Percentiles rank a stretch among this genome's conserved stretches.
phyloP scores from a whole-genome alignment of 2,329 filamentous ascomycete species.

The Chrysoporthe puriensis region DNA sequence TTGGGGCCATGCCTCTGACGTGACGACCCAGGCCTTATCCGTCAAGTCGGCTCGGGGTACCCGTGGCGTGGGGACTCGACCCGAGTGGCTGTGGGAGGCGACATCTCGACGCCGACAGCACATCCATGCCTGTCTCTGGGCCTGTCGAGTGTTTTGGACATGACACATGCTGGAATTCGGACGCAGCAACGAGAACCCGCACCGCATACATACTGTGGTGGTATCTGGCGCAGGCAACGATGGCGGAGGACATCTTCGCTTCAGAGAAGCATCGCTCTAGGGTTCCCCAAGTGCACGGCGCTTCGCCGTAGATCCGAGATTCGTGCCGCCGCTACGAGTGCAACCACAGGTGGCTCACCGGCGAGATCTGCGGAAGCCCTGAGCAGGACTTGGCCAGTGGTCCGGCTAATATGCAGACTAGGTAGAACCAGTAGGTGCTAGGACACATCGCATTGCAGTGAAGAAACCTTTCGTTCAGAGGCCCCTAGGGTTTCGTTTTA shows the following conservation, averaged over 20 bases:
- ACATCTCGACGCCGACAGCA: conserved; percentile 12
- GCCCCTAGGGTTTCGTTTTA: background rate
- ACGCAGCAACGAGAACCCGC: background rate
- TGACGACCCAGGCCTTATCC: conserved; percentile 2
- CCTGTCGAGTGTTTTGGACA: conserved; percentile 25
- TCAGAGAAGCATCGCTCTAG: background rate
- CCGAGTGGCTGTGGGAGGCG: conserved; percentile 30
- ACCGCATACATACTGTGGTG: background rate
- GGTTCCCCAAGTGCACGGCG: background rate
- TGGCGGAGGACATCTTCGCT: too few relatives aligned
- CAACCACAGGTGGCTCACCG: background rate
- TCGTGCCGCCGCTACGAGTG: background rate
- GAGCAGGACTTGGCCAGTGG: background rate
- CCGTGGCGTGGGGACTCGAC: conserved; percentile 32
- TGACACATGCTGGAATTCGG: background rate
- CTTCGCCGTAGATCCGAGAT: background rate
- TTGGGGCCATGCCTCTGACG: background rate
- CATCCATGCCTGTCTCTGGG: conserved; percentile 3
- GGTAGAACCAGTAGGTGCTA: background rate
- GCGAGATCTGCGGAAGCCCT: background rate
- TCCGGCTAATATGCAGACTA: background rate
- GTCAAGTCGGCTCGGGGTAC: conserved; percentile 27
- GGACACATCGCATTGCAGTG: background rate
- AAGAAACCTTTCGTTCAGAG: background rate
- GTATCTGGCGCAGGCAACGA: background rate